These are phyloP conservation scores for Termitomyces sp. DNA, from an alignment of 768 basidiomycete species.

Conservation along the genomic window DNA sequence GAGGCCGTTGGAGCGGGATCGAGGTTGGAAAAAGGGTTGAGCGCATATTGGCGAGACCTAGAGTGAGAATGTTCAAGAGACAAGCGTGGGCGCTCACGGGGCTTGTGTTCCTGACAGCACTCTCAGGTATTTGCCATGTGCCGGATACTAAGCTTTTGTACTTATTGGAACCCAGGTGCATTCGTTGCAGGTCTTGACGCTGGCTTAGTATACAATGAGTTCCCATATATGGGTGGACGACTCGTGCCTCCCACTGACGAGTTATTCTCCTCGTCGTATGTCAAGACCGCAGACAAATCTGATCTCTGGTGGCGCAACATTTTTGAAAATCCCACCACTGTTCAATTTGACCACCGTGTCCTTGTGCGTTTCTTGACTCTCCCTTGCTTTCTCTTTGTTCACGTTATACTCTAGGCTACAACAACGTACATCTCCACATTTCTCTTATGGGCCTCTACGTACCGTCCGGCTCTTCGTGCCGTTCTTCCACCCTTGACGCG, in stretches of 20 bases:
- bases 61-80: conserved; percentile 55
- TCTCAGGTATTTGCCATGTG: conserved; percentile 64
- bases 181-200: conserved; percentile 98
- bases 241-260: conserved; percentile 80
- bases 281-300: conserved; percentile 60
- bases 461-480: conserved; percentile 53
- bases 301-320: conserved; percentile 96
- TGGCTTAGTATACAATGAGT: conserved; percentile 96
- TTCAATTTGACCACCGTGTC: conserved; percentile 94
- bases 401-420: conserved; percentile 54
- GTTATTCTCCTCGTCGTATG: conserved; percentile 74
- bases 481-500: conserved; percentile 62
- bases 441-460: conserved; percentile 57
- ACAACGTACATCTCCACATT: conserved; percentile 76
- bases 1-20: conserved; percentile 57
- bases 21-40: conserved; percentile 33
- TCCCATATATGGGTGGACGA: conserved; percentile 92
- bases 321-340: conserved; percentile 96
- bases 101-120: conserved; percentile 85
- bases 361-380: conserved; percentile 52
- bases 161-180: conserved; percentile 56
- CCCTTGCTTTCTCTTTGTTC: neutral
- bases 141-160: neutral
- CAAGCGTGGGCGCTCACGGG: conserved; percentile 62
- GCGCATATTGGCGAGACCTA: conserved; percentile 49